phyloP scores from a whole-genome alignment of 164 flowering plant species.

The Litsea cubeba region DNA sequence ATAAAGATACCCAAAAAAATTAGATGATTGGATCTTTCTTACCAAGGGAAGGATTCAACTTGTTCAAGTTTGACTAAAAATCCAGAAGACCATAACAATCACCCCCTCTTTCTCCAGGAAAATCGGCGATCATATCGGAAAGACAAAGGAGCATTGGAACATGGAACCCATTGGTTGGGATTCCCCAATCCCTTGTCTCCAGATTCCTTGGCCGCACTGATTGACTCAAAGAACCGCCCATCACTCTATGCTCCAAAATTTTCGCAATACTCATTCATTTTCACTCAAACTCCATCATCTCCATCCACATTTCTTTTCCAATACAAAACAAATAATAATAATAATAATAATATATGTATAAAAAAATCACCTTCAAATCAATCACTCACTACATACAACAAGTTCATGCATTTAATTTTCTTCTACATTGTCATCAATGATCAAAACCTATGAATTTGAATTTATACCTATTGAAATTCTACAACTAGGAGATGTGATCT shows the following conservation, averaged over 20 bases:
- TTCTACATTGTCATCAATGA: too few species aligned
- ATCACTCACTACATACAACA: too few species aligned
- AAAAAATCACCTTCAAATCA: too few species aligned
- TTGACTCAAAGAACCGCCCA: background rate
- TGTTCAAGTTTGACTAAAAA: too few species aligned
- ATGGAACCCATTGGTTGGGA: constrained; percentile 1
- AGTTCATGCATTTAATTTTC: background rate
- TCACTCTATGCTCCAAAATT: background rate
- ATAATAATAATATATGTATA: too few species aligned
- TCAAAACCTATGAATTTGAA: background rate
- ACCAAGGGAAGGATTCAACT: background rate
- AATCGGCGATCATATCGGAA: constrained; percentile 8
- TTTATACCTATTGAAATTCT: too few species aligned
- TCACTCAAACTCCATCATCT: too few species aligned
- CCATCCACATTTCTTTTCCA: background rate
- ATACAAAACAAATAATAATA: background rate
- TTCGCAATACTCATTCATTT: too few species aligned
- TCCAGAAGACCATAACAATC: too few species aligned
- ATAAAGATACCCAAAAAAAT: too few species aligned
- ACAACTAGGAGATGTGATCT: background rate
- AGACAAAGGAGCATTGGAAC: background rate
- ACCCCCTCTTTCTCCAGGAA: background rate
- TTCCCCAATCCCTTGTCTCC: constrained; percentile 9
- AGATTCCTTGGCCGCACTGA: constrained; percentile 5
- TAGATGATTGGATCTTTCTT: background rate